Evolutionary conservation across 192 early-diverging fungal species (phyloP), one percentile per base, ranked within the genome.

Genomic region (Backusella tuberculispora): DNA sequence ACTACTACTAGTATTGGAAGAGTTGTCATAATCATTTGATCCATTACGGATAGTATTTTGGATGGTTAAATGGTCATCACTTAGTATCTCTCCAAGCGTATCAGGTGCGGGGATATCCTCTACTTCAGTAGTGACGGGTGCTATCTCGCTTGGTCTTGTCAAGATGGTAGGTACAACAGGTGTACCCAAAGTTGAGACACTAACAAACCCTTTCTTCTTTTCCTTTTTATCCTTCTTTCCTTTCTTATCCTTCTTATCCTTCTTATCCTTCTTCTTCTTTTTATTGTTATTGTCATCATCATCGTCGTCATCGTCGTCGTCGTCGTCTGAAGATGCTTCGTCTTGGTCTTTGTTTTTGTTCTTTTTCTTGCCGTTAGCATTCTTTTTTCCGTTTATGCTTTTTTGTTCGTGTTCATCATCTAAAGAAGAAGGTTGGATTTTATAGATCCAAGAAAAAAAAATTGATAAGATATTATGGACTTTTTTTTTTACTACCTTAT

Each of bases 11-110:
- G 12, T 14, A 12, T 60, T 60, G 29, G 29, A 34, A 34, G 29
- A 34, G 26, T 60, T 24, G 29, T 69, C 68, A 47, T 46, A 14
- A 37, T 12, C 53, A 21, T 0, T 71, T 2, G 53, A 60, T 40
- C 70, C 70, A 71, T 71, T 71, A 14, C 70, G 70, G 10, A 71
- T 48, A 6, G 70, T 71, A 42, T 71, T 71, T 38, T 56, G 47
- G 37, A 71, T 56, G 1, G 70, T 71, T 21, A 56, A 29, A 5
- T 34, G 48, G 21, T 71, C 70, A 53, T 56, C 40, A 56, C 70
- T 71, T 15, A 69, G 42, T 26, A 47, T 45, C 5, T 43, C 24
- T 3, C 53, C 53, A 47, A 24, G n/a, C 3, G 45, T 47, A n/a
- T 45, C 44, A 6, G 40, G 40, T 3, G 43, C 24, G 8, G 53